Conservation (phyloP, 2,329 filamentous ascomycete species). For the Colletotrichum plurivorum region DNA sequence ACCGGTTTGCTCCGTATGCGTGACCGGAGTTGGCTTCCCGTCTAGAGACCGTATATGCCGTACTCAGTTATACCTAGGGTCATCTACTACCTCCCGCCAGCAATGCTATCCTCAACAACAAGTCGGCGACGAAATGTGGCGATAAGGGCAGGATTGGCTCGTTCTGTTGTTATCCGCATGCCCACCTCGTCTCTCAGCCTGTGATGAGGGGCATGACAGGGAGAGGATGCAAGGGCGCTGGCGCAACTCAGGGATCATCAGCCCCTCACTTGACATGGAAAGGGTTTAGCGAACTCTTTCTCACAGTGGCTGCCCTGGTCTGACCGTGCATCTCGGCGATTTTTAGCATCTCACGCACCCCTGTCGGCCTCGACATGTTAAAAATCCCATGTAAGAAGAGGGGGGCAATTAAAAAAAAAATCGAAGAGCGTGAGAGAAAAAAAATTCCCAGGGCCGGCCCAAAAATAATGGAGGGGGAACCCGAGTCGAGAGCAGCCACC, state of each 20-base stretch:
- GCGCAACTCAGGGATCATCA: slow-evolving; percentile 15
- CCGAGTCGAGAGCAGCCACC: neutral
- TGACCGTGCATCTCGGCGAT: slow-evolving; percentile 33
- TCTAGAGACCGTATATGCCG: too few relatives aligned
- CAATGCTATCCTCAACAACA: neutral
- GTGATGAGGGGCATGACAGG: slow-evolving; percentile 37
- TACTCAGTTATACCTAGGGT: too few relatives aligned
- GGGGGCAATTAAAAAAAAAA: neutral
- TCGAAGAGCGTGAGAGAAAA: neutral
- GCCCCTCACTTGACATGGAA: slow-evolving; percentile 31
- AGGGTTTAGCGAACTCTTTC: slow-evolving; percentile 20
- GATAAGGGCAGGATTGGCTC: neutral
- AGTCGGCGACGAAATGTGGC: neutral
- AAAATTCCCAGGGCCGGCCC: slow-evolving; percentile 3
- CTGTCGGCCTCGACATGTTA: slow-evolving; percentile 22
- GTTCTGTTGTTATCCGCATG: neutral
- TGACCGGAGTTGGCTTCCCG: too few relatives aligned
- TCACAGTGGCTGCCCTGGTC: neutral
- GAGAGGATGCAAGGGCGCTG: slow-evolving; percentile 36
- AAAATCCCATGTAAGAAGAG: slow-evolving; percentile 9
- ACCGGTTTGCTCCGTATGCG: too few relatives aligned
- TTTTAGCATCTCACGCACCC: slow-evolving; percentile 36
- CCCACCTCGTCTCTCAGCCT: slow-evolving; percentile 15
- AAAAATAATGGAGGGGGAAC: neutral
- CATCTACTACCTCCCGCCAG: neutral